These are phyloP conservation scores for Panicum hallii DNA, from an alignment of 202 grass and related monocot species.

Conservation along the genomic window DNA sequence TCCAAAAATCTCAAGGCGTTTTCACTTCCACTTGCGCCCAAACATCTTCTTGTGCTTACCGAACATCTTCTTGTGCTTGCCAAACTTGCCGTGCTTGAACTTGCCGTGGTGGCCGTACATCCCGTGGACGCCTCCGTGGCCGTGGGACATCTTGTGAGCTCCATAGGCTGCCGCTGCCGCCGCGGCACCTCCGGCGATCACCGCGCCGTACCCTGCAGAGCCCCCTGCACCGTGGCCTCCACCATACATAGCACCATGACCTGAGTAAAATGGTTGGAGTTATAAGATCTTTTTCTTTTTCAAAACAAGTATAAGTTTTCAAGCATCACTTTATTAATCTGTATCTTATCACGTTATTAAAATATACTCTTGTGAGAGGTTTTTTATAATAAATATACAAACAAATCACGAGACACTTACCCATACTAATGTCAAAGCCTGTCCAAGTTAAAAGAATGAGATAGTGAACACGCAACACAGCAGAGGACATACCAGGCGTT, in stretches of 20 bases:
- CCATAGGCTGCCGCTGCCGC: slow-evolving; percentile 36
- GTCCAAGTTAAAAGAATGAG: not conserved
- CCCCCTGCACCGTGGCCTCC: slow-evolving; percentile 45
- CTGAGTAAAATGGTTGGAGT: not conserved
- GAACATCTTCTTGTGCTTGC: slow-evolving; percentile 47
- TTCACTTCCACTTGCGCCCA: slow-evolving; percentile 57
- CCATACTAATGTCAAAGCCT: not conserved
- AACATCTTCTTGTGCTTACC: slow-evolving; percentile 55
- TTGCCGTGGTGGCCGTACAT: slow-evolving; percentile 50
- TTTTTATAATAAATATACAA: not conserved
- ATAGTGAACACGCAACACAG: not conserved
- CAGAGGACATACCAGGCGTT: not conserved
- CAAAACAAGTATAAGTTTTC: not conserved
- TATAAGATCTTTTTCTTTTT: no score
- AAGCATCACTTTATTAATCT: not conserved
- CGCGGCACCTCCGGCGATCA: slow-evolving; percentile 37
- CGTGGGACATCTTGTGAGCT: slow-evolving; percentile 45
- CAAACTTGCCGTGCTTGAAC: slow-evolving; percentile 61
- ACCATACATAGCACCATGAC: slow-evolving; percentile 49
- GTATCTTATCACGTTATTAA: not conserved
- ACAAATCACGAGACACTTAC: not conserved
- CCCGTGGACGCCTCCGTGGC: slow-evolving; percentile 36
- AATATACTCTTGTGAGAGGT: not conserved
- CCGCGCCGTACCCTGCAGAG: slow-evolving; percentile 34
- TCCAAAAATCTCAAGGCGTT: not conserved